Conservation (phyloP, 495 filamentous ascomycete species). For the Neurospora terricola region DNA sequence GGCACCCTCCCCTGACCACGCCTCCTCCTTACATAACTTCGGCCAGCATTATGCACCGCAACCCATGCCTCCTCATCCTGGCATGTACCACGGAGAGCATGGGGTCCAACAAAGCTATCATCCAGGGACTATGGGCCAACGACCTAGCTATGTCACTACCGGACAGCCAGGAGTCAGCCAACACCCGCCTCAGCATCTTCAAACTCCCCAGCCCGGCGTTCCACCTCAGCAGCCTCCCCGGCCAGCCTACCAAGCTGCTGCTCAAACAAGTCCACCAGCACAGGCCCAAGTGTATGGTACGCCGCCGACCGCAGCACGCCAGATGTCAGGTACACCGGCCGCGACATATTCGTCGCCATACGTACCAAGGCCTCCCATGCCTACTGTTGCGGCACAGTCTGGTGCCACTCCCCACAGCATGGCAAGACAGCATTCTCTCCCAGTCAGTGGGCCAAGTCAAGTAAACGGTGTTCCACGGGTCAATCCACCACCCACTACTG, state of each 20-base stretch:
- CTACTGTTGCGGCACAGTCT: constrained; percentile 8
- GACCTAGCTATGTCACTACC: constrained; percentile 7
- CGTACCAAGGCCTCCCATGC: constrained; percentile 23
- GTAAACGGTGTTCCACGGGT: constrained; percentile 16
- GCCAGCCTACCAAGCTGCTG: constrained; percentile 19
- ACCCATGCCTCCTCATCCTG: constrained; percentile 16
- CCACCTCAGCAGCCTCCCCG: constrained; percentile 14
- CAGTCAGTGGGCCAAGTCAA: constrained; percentile 1
- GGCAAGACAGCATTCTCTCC: constrained; percentile 8
- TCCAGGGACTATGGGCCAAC: constrained; percentile 16
- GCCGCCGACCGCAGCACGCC: constrained; percentile 16
- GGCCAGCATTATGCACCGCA: constrained; percentile 16
- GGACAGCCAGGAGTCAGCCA: constrained; percentile 22
- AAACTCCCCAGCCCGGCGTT: constrained; percentile 11
- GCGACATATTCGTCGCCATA: constrained; percentile 37
- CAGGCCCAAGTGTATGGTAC: constrained; percentile 25
- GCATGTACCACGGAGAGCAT: constrained; percentile 19
- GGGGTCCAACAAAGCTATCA: constrained; percentile 16
- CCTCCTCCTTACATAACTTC: constrained; percentile 16
- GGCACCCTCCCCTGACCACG: constrained; percentile 34
- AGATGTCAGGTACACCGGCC: constrained; percentile 21
- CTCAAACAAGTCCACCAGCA: constrained; percentile 23
- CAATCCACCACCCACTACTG: neutral
- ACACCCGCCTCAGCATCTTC: constrained; percentile 12
- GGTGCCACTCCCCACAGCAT: constrained; percentile 9